Conservation (phyloP, 257 asterid species). For the Anisodus tanguticus region DNA sequence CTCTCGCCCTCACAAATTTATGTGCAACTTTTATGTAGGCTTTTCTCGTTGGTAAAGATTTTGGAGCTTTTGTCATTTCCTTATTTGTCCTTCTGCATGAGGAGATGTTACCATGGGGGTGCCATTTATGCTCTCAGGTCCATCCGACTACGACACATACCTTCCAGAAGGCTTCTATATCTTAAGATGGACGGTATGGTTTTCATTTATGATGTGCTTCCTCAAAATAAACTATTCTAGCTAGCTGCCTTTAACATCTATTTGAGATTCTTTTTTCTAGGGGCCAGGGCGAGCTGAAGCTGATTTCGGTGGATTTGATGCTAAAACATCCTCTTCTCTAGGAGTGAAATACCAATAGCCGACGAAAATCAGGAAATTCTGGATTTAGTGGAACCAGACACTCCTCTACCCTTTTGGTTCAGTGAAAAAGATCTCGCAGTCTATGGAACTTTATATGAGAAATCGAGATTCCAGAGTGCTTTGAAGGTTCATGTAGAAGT, state of each 20-base stretch:
- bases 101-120: constrained; percentile 62
- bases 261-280: constrained; percentile 37
- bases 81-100: constrained; percentile 58
- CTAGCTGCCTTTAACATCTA: not conserved
- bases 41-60: constrained; percentile 73
- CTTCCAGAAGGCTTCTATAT: constrained; percentile 79
- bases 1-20: not conserved
- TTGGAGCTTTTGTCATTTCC: constrained; percentile 57
- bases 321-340: constrained; percentile 70
- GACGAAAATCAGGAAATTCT: constrained; percentile 67
- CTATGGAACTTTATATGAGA: constrained; percentile 66
- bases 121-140: constrained; percentile 60
- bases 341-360: constrained; percentile 65
- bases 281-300: constrained; percentile 88
- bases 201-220: not conserved
- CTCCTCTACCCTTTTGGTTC: constrained; percentile 75
- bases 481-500: constrained; percentile 53
- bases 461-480: constrained; percentile 71
- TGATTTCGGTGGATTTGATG: constrained; percentile 75
- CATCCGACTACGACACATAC: constrained; percentile 25
- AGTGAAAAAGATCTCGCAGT: constrained; percentile 63
- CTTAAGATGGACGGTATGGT: constrained; percentile 65
- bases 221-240: not conserved
- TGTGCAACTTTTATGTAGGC: constrained; percentile 48
- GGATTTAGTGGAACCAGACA: constrained; percentile 67